These are phyloP conservation scores for Neurospora cerealis DNA, from an alignment of 495 filamentous ascomycete species.

Conservation along the genomic window DNA sequence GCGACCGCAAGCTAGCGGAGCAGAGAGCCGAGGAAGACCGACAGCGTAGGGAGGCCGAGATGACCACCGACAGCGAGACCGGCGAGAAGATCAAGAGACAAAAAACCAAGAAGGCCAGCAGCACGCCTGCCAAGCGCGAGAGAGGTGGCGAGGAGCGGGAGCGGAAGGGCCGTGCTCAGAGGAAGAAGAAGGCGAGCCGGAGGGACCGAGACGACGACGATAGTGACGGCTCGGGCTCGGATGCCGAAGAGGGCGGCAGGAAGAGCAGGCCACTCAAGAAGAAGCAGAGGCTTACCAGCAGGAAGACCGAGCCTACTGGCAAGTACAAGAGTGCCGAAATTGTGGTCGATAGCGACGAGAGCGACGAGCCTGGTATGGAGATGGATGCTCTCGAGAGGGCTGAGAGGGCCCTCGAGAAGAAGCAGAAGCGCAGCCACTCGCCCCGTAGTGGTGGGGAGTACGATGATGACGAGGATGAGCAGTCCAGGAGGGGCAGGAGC, in stretches of 20 bases:
- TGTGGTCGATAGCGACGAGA: constrained; percentile 59
- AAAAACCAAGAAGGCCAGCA: constrained; percentile 46
- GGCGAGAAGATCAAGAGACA: constrained; percentile 66
- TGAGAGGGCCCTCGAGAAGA: constrained; percentile 26
- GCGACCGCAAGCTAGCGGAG: constrained; percentile 60
- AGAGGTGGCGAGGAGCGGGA: constrained; percentile 7
- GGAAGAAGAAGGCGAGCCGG: constrained; percentile 10
- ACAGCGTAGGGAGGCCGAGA: constrained; percentile 54
- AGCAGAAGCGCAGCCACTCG: constrained; percentile 7
- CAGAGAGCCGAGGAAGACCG: constrained; percentile 64
- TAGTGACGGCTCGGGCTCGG: constrained; percentile 24
- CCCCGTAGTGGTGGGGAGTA: constrained; percentile 1
- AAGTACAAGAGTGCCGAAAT: constrained; percentile 78
- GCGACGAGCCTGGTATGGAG: constrained; percentile 27
- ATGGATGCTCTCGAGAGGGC: constrained; percentile 27
- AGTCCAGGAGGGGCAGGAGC: constrained; percentile 27
- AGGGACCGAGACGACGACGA: constrained; percentile 1
- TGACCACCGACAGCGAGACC: constrained; percentile 67
- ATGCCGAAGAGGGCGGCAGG: constrained; percentile 32
- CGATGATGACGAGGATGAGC: constrained; percentile 15
- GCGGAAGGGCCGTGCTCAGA: constrained; percentile 1
- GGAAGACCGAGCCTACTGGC: constrained; percentile 28
- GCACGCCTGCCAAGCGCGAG: constrained; percentile 3
- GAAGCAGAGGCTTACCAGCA: constrained; percentile 50
- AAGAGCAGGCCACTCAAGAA: constrained; percentile 43